Evolutionary conservation across 164 flowering plant species (phyloP), one percentile per base, ranked within the genome.

Genomic region (Umbilicus rupestris): DNA sequence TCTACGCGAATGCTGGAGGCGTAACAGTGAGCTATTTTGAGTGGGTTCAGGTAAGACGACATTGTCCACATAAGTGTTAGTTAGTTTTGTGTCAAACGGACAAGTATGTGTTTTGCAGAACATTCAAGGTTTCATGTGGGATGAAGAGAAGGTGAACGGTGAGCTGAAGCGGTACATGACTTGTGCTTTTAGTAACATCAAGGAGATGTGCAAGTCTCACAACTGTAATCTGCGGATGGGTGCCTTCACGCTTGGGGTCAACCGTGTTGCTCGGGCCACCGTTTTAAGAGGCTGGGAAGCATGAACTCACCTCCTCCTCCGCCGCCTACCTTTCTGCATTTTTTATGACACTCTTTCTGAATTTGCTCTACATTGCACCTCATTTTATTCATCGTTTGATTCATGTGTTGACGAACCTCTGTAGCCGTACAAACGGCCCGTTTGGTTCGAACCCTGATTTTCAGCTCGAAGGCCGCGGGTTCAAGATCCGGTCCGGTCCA

Each of bases 121-220:
- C 64, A 92, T 92, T 68, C 98, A 92, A 83, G 93, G 98, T 42
- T 92, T 92, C 71, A 84, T 87, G 95, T 92, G 98, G 98, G 95
- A 87, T 2, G 98, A 92, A 71, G 95, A 85, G 63, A 85, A 83
- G 75, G 97, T 92, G 70, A 92, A 92, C 64, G 33, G 31, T 2
- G 87, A 88, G 73, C 87, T 92, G 20, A 72, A 75, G 63, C 83
- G 62, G 77, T 92, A 92, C 79, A 92, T 92, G 98, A 84, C 75
- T 30, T 73, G 68, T 68, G 88, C 96, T 15, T 88, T 90, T 46
- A 74, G 47, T 17, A 71, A 85, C 66, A 83, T 92, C 78, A 90
- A 92, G 76, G 60, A 20, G 64, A 85, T 85, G 94, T 92, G 98
- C 59, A 78, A 79, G 47, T 39, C 84, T 3, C 85, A 92, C 66